Evolutionary conservation across 805 yeast genomes (phyloP).

Genomic region (Lachancea sp.): DNA sequence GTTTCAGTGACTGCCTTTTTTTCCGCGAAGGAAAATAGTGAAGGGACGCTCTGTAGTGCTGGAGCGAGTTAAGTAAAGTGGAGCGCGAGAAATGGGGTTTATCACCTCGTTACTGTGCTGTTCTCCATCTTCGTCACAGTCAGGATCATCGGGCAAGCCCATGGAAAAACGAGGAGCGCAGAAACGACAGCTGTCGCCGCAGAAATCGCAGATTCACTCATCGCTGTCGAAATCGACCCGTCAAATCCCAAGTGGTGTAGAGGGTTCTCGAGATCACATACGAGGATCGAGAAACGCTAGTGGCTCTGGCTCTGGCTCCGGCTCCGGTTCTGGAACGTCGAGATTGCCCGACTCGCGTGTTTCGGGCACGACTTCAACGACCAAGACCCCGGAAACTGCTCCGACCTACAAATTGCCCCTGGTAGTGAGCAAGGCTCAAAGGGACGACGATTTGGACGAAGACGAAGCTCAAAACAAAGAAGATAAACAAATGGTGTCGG

Average conservation of each 20-base stretch:
- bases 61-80: not conserved
- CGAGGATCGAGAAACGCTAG: not conserved
- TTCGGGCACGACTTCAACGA: not conserved
- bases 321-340: not conserved
- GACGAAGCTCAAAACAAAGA: slow-evolving; percentile 13
- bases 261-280: not conserved
- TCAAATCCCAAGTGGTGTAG: slow-evolving; percentile 7
- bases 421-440: not conserved
- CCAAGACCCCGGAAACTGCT: not conserved
- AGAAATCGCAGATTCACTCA: slow-evolving; percentile 12
- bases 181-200: slow-evolving; percentile 5
- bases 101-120: slow-evolving; percentile 34
- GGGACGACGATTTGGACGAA: slow-evolving; percentile 11
- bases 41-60: not conserved
- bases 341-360: not conserved
- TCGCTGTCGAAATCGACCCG: slow-evolving; percentile 16
- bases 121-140: slow-evolving; percentile 15
- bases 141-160: slow-evolving; percentile 1
- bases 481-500: slow-evolving; percentile 19
- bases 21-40: not conserved
- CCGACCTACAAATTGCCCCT: not conserved
- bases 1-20: not conserved
- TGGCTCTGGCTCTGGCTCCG: not conserved
- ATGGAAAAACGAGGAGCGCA: slow-evolving; percentile 3
- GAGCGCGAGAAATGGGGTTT: slow-evolving; percentile 30